Evolutionary conservation across 1,139 yeast species (phyloP), one percentile per base, ranked within the genome.

Genomic region (Suhomyces ambrosiae): DNA sequence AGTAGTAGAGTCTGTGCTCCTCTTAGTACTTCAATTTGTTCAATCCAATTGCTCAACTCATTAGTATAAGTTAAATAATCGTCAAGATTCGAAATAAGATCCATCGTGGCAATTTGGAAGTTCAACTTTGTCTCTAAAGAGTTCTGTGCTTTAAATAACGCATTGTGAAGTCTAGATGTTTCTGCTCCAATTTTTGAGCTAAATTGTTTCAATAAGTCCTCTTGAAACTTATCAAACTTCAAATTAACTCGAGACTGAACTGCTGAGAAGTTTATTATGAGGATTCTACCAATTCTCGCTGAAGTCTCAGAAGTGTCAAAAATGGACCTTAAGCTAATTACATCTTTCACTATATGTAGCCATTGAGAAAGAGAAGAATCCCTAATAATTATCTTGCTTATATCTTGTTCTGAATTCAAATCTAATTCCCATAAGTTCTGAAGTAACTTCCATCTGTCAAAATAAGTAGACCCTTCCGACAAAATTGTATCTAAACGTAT

Each of bases 191-290:
- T 53, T 10, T 61, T 54, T 1, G 53, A 55, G 1, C 80, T 61
- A 54, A 84, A 82, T 13, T 58, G 60, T 1, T 53, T 47, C 6
- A 78, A 44, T 3, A 83, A 53, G 1, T 68, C 72, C 28, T 61
- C 68, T 45, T 80, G 85, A 75, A 86, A 81, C 1, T 56, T 48
- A 37, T 80, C 86, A 58, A 77, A 84, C 49, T 75, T 77, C 4
- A 80, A 56, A 28, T 68, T 69, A 8, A 81, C 71, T 35, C 80
- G 64, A 1, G 74, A 60, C 48, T 81, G 85, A 1, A 82, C 81
- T 12, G 73, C 71, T 4, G 72, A 65, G 50, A 72, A 80, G 30
- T 76, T 69, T 14, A 71, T 49, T 10, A 70, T 47, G 5, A 61
- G 47, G 18, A 78, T 46, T 2, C 58, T 45, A 0, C 85, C 81